Evolutionary conservation across 345 rosid genomes (phyloP).

Genomic region (Arabidopsis suecica): DNA sequence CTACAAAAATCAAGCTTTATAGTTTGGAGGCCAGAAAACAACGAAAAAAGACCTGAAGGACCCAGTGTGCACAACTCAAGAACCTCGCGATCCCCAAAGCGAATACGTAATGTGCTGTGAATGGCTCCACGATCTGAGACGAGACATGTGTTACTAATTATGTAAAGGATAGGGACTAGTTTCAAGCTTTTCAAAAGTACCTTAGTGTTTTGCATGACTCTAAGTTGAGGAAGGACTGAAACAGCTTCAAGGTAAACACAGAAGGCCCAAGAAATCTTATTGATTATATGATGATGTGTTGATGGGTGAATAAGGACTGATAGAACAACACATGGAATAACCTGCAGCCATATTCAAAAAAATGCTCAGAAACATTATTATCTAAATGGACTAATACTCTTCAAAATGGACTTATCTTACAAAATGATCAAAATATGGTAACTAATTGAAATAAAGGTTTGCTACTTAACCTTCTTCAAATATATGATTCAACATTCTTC

Average conservation of each 20-base stretch:
- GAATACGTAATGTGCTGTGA: slow-evolving; percentile 94
- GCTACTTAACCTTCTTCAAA: background rate
- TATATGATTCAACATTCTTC: background rate
- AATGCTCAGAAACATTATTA: background rate
- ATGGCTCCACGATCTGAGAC: slow-evolving; percentile 84
- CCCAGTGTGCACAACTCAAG: slow-evolving; percentile 94
- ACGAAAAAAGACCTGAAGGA: slow-evolving; percentile 67
- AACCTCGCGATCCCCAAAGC: slow-evolving; percentile 93
- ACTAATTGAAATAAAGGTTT: background rate
- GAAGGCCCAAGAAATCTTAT: slow-evolving; percentile 83
- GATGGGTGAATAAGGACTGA: slow-evolving; percentile 78
- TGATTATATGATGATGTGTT: slow-evolving; percentile 66
- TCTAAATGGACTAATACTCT: background rate
- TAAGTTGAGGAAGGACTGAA: slow-evolving; percentile 85
- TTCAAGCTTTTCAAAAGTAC: slow-evolving; percentile 41
- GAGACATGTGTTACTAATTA: background rate
- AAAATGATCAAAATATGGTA: background rate
- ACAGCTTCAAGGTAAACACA: slow-evolving; percentile 94
- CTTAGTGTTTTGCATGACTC: slow-evolving; percentile 95
- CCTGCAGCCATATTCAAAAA: slow-evolving; percentile 46
- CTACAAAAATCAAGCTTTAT: background rate
- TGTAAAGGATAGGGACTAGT: background rate
- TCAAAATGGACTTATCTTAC: too few relatives aligned
- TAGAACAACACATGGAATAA: slow-evolving; percentile 70
- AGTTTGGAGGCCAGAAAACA: background rate